Percentiles rank a stretch among this genome's conserved stretches.
Conservation (phyloP, 345 rosid genomes). For the Linum lewisii region DNA sequence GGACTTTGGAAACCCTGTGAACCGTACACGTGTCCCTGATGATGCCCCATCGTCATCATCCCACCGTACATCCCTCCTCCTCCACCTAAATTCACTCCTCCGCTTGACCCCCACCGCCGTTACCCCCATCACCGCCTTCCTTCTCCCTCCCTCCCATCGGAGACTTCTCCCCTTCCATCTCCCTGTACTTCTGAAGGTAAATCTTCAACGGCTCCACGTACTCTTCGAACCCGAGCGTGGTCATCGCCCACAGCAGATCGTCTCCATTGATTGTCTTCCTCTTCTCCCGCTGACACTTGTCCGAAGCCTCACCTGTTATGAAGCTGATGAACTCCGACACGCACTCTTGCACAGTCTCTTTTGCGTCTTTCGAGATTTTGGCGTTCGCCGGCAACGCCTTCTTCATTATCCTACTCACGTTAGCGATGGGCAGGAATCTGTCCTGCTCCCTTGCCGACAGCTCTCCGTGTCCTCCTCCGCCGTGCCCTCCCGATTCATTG, state of each 20-base stretch:
- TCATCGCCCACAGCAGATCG: constrained; percentile 75
- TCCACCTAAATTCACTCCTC: constrained; percentile 12
- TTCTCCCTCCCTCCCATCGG: constrained; percentile 32
- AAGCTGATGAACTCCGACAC: constrained; percentile 76
- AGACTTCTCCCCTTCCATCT: constrained; percentile 60
- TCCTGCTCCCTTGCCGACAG: constrained; percentile 47
- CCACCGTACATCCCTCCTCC: constrained; percentile 31
- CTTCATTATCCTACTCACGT: constrained; percentile 76
- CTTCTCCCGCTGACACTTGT: constrained; percentile 75
- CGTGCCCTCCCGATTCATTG: constrained; percentile 49
- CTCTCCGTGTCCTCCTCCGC: constrained; percentile 24
- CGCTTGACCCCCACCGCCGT: constrained; percentile 17
- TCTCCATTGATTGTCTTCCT: constrained; percentile 74
- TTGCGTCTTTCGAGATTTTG: constrained; percentile 68
- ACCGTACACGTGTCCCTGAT: constrained; percentile 41
- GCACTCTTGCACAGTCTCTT: constrained; percentile 73
- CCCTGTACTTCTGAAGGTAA: constrained; percentile 64
- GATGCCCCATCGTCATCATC: constrained; percentile 38
- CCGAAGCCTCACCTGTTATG: constrained; percentile 71
- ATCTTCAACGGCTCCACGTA: constrained; percentile 60
- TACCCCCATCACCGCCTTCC: constrained; percentile 24
- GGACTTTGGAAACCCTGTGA: constrained; percentile 25
- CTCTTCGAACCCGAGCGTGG: constrained; percentile 67
- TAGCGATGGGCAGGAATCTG: constrained; percentile 64
- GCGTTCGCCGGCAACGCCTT: constrained; percentile 68